A percentile compares a stretch with the other conserved stretches of the same genome.
Conservation (phyloP, 2,329 filamentous ascomycete species). For the Colletotrichum navitas region DNA sequence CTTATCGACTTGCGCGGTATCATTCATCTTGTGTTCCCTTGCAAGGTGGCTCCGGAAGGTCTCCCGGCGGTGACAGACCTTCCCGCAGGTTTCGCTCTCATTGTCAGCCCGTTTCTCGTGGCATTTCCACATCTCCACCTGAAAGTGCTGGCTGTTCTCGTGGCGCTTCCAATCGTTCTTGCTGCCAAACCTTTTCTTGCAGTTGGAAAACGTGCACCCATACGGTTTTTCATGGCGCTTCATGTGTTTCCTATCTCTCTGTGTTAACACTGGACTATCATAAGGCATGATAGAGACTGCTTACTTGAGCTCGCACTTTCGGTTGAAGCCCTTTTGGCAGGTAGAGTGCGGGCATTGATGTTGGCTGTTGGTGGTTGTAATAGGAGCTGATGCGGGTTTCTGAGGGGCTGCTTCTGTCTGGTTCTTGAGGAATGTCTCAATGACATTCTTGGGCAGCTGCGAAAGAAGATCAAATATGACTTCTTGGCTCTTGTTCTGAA, state of each 20-base stretch:
- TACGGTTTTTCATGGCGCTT: constrained; percentile 87
- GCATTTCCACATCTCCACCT: constrained; percentile 80
- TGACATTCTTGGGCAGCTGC: constrained; percentile 49
- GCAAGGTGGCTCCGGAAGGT: constrained; percentile 73
- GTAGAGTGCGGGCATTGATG: constrained; percentile 26
- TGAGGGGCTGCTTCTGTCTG: constrained; percentile 19
- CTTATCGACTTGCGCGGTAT: constrained; percentile 52
- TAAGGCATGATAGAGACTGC: constrained; percentile 41
- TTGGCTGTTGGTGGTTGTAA: not conserved
- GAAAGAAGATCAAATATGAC: constrained; percentile 44
- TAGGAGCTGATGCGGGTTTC: constrained; percentile 38
- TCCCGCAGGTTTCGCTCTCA: constrained; percentile 61
- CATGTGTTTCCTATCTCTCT: constrained; percentile 77
- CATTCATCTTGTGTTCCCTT: constrained; percentile 58
- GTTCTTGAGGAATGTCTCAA: constrained; percentile 50
- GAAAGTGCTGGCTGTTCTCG: constrained; percentile 83
- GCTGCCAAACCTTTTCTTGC: constrained; percentile 83
- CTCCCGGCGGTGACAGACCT: constrained; percentile 69
- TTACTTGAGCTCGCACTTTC: constrained; percentile 71
- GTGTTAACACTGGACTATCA: constrained; percentile 38
- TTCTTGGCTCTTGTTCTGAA: constrained; percentile 10
- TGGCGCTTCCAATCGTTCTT: constrained; percentile 97
- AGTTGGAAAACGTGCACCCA: constrained; percentile 80
- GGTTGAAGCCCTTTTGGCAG: constrained; percentile 62
- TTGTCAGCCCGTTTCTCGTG: constrained; percentile 51